Evolutionary conservation across 106 monocot species (phyloP), one percentile per base, ranked within the genome.

Genomic region (Triglochin maritima): DNA sequence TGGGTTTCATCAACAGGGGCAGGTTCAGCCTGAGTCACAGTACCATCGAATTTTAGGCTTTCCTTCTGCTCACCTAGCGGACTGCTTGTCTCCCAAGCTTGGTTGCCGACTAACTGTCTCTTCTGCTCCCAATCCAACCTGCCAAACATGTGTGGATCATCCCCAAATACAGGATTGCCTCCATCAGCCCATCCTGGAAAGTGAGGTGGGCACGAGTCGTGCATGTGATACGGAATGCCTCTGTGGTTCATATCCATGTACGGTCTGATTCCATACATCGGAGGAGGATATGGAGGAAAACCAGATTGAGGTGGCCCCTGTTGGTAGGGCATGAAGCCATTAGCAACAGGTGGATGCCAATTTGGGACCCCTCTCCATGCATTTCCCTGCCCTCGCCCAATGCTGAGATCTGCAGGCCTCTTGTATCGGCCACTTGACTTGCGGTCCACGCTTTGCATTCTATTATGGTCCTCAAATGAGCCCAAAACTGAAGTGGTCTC

Each of bases 251-350:
- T 64, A n/a, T 83, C 81, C 77, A 89, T 83, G 50, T 68, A 61
- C 45, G 87, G 83, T 52, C 94, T 77, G 50, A 88, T 62, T 69
- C 80, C 78, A 82, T 86, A 98, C 46, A 90, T 53, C 56, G 87
- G 87, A 63, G 48, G 66, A 50, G 83, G 80, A 75, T 82, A 98
- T 57, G 77, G 91, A 17, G 73, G 81, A 78, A 84, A 91, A 50
- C 80, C 82, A 64, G 74, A 61, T 65, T 73, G 62, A 44, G 80
- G 83, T 9, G 83, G 83, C 45, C 84, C 82, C 59, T 84, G 86
- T n/a, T 80, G 92, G 56, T 87, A 68, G 7, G 85, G 90, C 12
- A 86, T 77, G 53, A 88, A 96, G 47, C 91, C 87, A 80, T 98
- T 91, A 65, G 72, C 69, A 59, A 78, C 76, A 3, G 86, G 84